Evolutionary conservation across 192 early-diverging fungal species (phyloP), one percentile per base, ranked within the genome.

Genomic region (Coemansia sp.): DNA sequence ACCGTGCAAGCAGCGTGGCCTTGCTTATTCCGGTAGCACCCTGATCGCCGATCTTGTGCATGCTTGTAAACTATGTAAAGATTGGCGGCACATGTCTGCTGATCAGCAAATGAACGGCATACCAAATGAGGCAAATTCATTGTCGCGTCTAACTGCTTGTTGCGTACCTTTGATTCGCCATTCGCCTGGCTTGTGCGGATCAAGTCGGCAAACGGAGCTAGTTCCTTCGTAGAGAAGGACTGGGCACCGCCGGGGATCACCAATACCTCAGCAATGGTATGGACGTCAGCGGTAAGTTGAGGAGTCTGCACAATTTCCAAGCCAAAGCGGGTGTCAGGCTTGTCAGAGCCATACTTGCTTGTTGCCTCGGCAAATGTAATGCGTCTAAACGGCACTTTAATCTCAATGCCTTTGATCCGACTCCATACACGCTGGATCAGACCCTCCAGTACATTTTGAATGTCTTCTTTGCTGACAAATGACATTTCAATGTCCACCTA

Each of bases 401-500:
- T 68, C 4, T 91, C 79, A 2, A 88, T 60, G 11, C 72, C 70
- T 35, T 86, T 72, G 22, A 84, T 63, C 2, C 76, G 70, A 25
- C 74, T 73, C 90, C 90, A 94, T 15, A 94, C 79, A 19, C 68
- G 69, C 17, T 75, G 72, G 1, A 94, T 81, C 55, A 94, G 69
- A 17, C 79, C 82, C 75, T 96, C 92, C n/a, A 93, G 76, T 2
- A 94, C 58, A 7, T 25, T 53, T 69, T 88, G 91, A 25, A 97
- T 86, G 70, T 93, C 89, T 5, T 78, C 62, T 52, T 85, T 84
- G 43, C 81, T 77, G 11, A 89, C 84, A 85, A 95, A 97, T 12
- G 90, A 89, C 80, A 97, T 89, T 69, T 97, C 94, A 27, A 97
- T 39, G 83, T 97, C 94, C 52, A 97, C 85, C 87, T 90, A 85